These are phyloP conservation scores for Limonium bicolor DNA, from an alignment of 148 eudicot species.

Conservation along the genomic window DNA sequence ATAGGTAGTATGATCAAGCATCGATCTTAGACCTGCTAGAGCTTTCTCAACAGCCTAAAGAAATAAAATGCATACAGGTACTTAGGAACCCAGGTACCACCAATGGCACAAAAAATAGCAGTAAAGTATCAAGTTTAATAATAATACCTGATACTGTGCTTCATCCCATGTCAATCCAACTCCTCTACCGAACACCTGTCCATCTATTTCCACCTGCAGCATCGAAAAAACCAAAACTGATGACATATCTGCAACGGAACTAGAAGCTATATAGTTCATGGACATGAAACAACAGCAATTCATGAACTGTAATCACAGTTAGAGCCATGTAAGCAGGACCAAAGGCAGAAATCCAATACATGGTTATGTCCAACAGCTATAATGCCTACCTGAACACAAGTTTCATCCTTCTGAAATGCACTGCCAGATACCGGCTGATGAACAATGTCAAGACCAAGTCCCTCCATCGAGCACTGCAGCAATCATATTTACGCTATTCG, in stretches of 20 bases:
- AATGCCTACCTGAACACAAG: slow-evolving; percentile 49
- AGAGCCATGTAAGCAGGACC: neutral
- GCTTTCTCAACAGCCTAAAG: slow-evolving; percentile 75
- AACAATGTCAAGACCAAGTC: slow-evolving; percentile 48
- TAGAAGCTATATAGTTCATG: neutral
- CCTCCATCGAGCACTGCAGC: slow-evolving; percentile 64
- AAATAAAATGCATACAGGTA: slow-evolving; percentile 1
- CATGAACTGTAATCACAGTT: neutral
- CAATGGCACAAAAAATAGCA: neutral
- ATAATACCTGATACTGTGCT: slow-evolving; percentile 60
- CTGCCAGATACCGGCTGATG: slow-evolving; percentile 47
- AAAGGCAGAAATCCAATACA: neutral
- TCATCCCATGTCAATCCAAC: slow-evolving; percentile 68
- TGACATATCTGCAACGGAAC: neutral
- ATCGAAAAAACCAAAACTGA: slow-evolving; percentile 2
- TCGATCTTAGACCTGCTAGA: slow-evolving; percentile 44
- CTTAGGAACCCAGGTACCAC: neutral
- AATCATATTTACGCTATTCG: slow-evolving; percentile 3
- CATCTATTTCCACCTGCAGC: slow-evolving; percentile 69
- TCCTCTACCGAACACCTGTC: slow-evolving; percentile 69
- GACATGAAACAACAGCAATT: neutral
- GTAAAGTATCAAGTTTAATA: neutral
- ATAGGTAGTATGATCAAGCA: slow-evolving; percentile 32
- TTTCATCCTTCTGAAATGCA: slow-evolving; percentile 40
- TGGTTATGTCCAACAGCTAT: neutral